A percentile compares a stretch with the other conserved stretches of the same genome.
Evolutionary conservation across 2,329 filamentous ascomycete species (phyloP).

Genomic region (Claviceps africana): DNA sequence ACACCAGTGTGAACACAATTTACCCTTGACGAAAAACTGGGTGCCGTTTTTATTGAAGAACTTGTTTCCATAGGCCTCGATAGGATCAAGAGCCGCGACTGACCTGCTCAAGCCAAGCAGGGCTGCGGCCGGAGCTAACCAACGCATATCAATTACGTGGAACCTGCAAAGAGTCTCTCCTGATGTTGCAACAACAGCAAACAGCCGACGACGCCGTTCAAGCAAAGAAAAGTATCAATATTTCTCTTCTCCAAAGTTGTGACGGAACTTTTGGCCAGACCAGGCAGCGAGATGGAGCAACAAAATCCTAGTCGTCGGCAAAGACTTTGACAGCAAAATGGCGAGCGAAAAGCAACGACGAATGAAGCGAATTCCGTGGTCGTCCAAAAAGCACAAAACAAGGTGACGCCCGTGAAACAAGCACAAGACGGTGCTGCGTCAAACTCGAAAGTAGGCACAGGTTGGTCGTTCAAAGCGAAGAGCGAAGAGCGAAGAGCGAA

Average conservation of each 20-base stretch:
- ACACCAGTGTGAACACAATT: slow-evolving; percentile 2
- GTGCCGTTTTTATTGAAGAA: slow-evolving; percentile 71
- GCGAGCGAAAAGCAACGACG: background rate
- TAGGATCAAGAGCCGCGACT: slow-evolving; percentile 29
- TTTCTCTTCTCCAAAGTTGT: background rate
- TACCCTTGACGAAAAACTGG: slow-evolving; percentile 77
- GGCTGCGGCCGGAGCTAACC: slow-evolving; percentile 19
- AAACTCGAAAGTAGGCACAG: background rate
- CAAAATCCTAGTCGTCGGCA: background rate
- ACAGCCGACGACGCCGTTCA: too few species aligned
- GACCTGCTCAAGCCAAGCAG: slow-evolving; percentile 20
- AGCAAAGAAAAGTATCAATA: too few species aligned
- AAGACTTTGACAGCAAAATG: background rate
- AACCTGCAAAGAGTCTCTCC: background rate
- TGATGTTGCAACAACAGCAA: background rate
- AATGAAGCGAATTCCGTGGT: background rate
- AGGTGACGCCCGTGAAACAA: background rate
- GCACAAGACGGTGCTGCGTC: background rate
- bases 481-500: background rate
- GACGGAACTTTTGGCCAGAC: background rate
- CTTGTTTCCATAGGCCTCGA: slow-evolving; percentile 56
- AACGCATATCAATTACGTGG: slow-evolving; percentile 21
- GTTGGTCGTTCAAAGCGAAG: too few species aligned
- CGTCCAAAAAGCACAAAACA: slow-evolving; percentile 4
- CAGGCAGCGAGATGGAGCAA: background rate